A percentile compares a stretch with the other conserved stretches of the same genome.
Conservation (phyloP, 148 eudicot genomes). For the Rheum nobile region DNA sequence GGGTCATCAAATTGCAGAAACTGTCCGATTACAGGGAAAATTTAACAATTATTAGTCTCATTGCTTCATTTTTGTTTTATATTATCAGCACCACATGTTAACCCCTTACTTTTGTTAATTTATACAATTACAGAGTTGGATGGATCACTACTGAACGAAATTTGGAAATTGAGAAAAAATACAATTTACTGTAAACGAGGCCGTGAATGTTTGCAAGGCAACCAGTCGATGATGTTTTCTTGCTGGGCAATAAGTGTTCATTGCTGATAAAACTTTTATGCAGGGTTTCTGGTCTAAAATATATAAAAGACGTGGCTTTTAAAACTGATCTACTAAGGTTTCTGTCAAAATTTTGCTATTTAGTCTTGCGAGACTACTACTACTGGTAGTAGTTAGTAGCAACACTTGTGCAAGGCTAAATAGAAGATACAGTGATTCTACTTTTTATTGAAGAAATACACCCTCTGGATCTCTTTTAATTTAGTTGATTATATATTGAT, state of each 20-base stretch:
- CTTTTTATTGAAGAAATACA: neutral
- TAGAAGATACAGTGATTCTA: neutral
- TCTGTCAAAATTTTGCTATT: neutral
- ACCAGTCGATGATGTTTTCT: neutral
- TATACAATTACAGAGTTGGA: neutral
- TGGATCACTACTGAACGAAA: neutral
- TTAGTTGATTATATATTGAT: neutral
- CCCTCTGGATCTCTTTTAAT: neutral
- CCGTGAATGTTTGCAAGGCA: too few species aligned
- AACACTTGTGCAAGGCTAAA: neutral
- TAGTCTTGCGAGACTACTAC: neutral
- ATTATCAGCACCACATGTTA: neutral
- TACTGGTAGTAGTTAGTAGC: neutral
- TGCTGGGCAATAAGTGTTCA: neutral
- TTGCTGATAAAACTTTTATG: neutral
- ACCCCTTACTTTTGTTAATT: neutral
- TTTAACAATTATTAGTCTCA: neutral
- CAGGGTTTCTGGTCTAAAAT: neutral
- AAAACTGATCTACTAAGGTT: neutral
- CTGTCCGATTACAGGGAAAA: neutral
- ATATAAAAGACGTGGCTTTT: neutral
- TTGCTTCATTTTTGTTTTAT: neutral
- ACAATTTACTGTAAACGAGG: neutral
- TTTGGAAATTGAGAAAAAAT: neutral
- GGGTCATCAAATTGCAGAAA: neutral